Evolutionary conservation across 176 grass and related monocot species (phyloP).

Genomic region (Eremochloa ophiuroides): DNA sequence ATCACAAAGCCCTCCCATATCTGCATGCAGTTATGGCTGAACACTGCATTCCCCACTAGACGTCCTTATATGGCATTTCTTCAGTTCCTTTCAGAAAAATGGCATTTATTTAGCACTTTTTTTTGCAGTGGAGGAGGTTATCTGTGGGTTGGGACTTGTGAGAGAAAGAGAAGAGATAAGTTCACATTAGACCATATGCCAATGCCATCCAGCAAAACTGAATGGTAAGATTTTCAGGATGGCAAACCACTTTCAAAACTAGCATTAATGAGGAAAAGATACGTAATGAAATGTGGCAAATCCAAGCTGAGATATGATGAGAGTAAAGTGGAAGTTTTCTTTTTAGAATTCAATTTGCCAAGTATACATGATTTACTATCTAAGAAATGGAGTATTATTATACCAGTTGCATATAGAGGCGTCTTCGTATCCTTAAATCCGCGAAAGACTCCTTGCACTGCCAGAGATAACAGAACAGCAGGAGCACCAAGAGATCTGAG

Average conservation of each 20-base stretch:
- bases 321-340: background rate
- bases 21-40: background rate
- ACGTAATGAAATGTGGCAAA: background rate
- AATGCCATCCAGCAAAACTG: too few relatives aligned
- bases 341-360: background rate
- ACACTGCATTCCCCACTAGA: background rate
- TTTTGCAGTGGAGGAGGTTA: background rate
- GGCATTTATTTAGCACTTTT: too few relatives aligned
- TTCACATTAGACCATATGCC: too few relatives aligned
- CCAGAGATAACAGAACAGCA: constrained; percentile 85
- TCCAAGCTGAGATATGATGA: background rate
- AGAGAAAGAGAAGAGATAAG: too few relatives aligned
- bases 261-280: background rate
- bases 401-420: constrained; percentile 94
- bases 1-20: background rate
- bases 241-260: background rate
- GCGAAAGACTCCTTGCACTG: constrained; percentile 82
- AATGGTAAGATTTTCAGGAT: background rate
- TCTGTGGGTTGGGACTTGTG: too few relatives aligned
- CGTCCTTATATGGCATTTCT: background rate
- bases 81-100: background rate
- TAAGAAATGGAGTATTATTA: background rate
- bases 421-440: constrained; percentile 95
- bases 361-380: background rate
- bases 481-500: constrained; percentile 89